phyloP scores from a whole-genome alignment of 2,329 filamentous ascomycete genomes.

The Trichoderma koningiopsis region DNA sequence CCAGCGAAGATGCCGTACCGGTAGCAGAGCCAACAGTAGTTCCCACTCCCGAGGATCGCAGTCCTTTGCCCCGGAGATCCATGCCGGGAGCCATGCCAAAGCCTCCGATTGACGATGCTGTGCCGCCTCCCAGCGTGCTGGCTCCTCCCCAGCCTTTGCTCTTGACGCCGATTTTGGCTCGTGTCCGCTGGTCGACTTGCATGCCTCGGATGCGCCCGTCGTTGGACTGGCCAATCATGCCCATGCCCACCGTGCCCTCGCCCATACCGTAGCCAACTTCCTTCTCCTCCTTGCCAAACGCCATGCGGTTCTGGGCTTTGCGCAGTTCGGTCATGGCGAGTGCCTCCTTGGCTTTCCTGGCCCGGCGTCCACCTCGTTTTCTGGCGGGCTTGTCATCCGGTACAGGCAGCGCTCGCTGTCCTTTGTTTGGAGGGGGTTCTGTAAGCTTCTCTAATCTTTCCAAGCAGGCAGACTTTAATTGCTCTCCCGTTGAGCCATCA shows the following conservation, averaged over 20 bases:
- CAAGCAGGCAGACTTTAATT: conserved; percentile 79
- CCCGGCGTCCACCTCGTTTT: conserved; percentile 87
- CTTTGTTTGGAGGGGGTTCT: conserved; percentile 87
- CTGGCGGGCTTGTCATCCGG: conserved; percentile 94
- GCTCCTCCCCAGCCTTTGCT: conserved; percentile 90
- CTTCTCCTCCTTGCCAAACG: conserved; percentile 91
- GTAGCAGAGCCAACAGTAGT: conserved; percentile 60
- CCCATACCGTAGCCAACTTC: conserved; percentile 90
- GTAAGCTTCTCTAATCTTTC: conserved; percentile 90
- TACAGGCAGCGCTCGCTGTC: conserved; percentile 80
- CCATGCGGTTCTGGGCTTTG: conserved; percentile 95
- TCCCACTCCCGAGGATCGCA: conserved; percentile 81
- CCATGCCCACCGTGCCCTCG: conserved; percentile 82
- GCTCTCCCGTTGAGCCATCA: conserved; percentile 80
- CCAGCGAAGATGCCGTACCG: conserved; percentile 82
- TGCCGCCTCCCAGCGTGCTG: conserved; percentile 65
- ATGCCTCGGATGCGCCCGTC: conserved; percentile 85
- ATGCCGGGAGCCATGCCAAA: conserved; percentile 70
- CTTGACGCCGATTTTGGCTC: conserved; percentile 91
- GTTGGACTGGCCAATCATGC: conserved; percentile 90
- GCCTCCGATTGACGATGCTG: conserved; percentile 79
- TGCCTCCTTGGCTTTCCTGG: conserved; percentile 93
- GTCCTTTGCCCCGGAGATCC: conserved; percentile 74
- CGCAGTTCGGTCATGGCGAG: conserved; percentile 95
- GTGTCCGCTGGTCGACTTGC: conserved; percentile 90